Evolutionary conservation across 1,139 yeast species (phyloP).

Genomic region (Geotrichum carabidarum): DNA sequence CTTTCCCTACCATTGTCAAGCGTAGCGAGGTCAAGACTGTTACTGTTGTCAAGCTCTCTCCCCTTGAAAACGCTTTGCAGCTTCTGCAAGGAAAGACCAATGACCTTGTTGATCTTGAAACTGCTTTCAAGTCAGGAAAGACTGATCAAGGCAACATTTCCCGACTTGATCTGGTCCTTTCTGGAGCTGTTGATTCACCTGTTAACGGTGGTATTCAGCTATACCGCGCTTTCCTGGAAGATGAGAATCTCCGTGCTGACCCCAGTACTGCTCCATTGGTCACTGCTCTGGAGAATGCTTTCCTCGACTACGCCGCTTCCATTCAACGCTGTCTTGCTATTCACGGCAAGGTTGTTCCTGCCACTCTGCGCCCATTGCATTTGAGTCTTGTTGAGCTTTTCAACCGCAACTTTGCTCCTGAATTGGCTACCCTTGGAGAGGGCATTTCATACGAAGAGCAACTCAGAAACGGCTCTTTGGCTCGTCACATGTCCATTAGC

Average conservation of each 20-base stretch:
- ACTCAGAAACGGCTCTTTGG: conserved; percentile 16
- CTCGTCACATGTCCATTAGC: conserved; percentile 16
- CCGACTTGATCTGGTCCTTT: conserved; percentile 68
- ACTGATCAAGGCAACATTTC: conserved; percentile 45
- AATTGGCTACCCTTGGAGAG: conserved; percentile 45
- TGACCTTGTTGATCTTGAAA: conserved; percentile 66
- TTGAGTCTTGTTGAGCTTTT: conserved; percentile 60
- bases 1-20: conserved; percentile 87
- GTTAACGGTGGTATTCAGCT: conserved; percentile 90
- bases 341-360: conserved; percentile 64
- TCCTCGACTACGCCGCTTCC: conserved; percentile 63
- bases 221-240: conserved; percentile 63
- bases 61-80: conserved; percentile 75
- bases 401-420: conserved; percentile 62
- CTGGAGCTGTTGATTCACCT: conserved; percentile 90
- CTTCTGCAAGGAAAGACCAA: conserved; percentile 63
- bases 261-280: conserved; percentile 39
- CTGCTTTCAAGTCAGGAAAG: conserved; percentile 51
- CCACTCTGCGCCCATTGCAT: conserved; percentile 57
- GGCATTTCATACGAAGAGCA: conserved; percentile 22
- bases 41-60: conserved; percentile 63
- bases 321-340: conserved; percentile 62
- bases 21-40: conserved; percentile 63
- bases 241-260: conserved; percentile 40
- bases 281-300: conserved; percentile 53